Percentiles rank a stretch among this genome's conserved stretches.
phyloP scores from a whole-genome alignment of 192 early-diverging fungal species.

The Backusella morwellensis region DNA sequence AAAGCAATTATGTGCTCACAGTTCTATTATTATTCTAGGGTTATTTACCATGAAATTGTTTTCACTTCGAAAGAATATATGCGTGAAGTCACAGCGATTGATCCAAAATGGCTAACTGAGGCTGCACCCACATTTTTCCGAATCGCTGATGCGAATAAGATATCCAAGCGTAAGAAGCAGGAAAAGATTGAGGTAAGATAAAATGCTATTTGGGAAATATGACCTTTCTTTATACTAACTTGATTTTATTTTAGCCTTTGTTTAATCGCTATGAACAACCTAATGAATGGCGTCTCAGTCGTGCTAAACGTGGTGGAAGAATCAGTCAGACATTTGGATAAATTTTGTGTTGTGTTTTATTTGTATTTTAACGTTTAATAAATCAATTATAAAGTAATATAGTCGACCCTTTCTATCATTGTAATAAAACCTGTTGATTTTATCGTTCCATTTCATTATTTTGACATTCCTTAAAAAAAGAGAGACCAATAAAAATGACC shows the following conservation, averaged over 20 bases:
- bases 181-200: conserved; percentile 73
- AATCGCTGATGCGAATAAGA: conserved; percentile 91
- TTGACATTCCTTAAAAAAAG: background rate
- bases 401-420: background rate
- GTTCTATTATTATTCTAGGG: conserved; percentile 42
- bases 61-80: conserved; percentile 93
- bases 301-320: conserved; percentile 65
- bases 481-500: background rate
- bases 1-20: background rate
- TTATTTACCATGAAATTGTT: conserved; percentile 92
- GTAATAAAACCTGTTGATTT: background rate
- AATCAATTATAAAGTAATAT: background rate
- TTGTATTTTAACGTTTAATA: background rate
- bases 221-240: background rate
- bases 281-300: conserved; percentile 93
- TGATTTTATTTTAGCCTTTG: conserved; percentile 63
- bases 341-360: background rate
- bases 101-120: conserved; percentile 92
- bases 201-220: background rate
- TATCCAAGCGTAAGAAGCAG: conserved; percentile 88
- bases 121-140: conserved; percentile 99
- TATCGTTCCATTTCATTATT: background rate
- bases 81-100: conserved; percentile 85
- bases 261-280: conserved; percentile 93
- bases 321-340: conserved; percentile 81